Evolutionary conservation across 805 yeast genomes (phyloP).

Genomic region (Saccharomycopsis microspora): DNA sequence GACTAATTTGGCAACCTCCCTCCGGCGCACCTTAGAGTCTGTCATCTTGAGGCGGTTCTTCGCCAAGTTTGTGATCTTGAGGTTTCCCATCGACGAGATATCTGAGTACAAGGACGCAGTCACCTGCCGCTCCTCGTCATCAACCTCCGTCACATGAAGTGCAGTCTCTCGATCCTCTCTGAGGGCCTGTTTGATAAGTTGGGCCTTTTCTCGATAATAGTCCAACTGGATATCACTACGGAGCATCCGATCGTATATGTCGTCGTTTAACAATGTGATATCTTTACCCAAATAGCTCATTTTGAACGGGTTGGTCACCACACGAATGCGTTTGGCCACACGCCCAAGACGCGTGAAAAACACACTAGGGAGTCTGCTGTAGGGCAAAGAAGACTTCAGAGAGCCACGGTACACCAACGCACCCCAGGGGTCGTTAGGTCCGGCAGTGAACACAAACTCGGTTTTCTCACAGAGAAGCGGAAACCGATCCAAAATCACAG

Average conservation of each 20-base stretch:
- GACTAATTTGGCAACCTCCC: conserved; percentile 37
- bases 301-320: conserved; percentile 72
- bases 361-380: conserved; percentile 53
- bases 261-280: conserved; percentile 62
- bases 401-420: conserved; percentile 57
- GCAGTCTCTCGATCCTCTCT: conserved; percentile 15
- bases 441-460: conserved; percentile 71
- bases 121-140: conserved; percentile 17
- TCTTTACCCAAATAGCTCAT: conserved; percentile 78
- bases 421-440: conserved; percentile 91
- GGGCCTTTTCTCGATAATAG: conserved; percentile 23
- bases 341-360: conserved; percentile 62
- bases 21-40: conserved; percentile 35
- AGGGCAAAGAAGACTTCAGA: conserved; percentile 53
- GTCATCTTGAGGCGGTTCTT: conserved; percentile 34
- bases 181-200: conserved; percentile 4
- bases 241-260: conserved; percentile 56
- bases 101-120: conserved; percentile 1
- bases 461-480: conserved; percentile 41
- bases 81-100: conserved; percentile 1
- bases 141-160: conserved; percentile 17
- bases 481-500: conserved; percentile 47
- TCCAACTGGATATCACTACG: conserved; percentile 54
- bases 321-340: conserved; percentile 38
- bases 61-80: conserved; percentile 17